These are phyloP conservation scores for Diddensiella caesifluorescens DNA, from an alignment of 805 yeast species.

Conservation along the genomic window DNA sequence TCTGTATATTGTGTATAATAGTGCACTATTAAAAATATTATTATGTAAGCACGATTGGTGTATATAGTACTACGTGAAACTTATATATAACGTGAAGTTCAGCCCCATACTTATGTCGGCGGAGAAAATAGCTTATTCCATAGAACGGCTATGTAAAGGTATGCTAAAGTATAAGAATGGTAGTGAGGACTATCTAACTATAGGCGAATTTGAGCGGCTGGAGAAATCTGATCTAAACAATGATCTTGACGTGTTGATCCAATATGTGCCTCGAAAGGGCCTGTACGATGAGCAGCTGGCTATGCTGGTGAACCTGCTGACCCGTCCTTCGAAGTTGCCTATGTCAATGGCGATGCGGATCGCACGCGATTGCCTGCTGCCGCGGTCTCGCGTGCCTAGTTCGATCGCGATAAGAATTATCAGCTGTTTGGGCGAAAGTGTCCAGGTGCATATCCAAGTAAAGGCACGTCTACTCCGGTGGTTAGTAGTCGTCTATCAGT, in stretches of 20 bases:
- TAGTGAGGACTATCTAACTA: too few species aligned
- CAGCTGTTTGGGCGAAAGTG: constrained; percentile 16
- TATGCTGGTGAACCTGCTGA: constrained; percentile 1
- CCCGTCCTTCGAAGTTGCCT: constrained; percentile 8
- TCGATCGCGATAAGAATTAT: constrained; percentile 27
- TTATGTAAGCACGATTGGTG: too few species aligned
- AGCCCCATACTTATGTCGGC: too few species aligned
- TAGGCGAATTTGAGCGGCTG: too few species aligned
- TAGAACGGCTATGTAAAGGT: too few species aligned
- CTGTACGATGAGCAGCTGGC: constrained; percentile 1
- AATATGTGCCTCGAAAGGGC: background rate
- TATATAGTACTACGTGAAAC: too few species aligned
- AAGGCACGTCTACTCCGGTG: constrained; percentile 20
- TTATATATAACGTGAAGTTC: too few species aligned
- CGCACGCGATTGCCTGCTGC: constrained; percentile 17
- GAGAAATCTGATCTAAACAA: too few species aligned
- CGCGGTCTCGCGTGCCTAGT: constrained; percentile 23
- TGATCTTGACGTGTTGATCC: background rate
- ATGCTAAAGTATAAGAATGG: too few species aligned
- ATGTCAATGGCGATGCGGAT: constrained; percentile 5
- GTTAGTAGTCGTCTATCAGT: constrained; percentile 18
- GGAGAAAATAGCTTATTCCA: too few species aligned
- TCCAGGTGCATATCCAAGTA: constrained; percentile 5
- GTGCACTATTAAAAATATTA: too few species aligned
- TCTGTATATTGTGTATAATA: too few species aligned